These are phyloP conservation scores for Acer negundo DNA, from an alignment of 345 rosid species.

Conservation along the genomic window DNA sequence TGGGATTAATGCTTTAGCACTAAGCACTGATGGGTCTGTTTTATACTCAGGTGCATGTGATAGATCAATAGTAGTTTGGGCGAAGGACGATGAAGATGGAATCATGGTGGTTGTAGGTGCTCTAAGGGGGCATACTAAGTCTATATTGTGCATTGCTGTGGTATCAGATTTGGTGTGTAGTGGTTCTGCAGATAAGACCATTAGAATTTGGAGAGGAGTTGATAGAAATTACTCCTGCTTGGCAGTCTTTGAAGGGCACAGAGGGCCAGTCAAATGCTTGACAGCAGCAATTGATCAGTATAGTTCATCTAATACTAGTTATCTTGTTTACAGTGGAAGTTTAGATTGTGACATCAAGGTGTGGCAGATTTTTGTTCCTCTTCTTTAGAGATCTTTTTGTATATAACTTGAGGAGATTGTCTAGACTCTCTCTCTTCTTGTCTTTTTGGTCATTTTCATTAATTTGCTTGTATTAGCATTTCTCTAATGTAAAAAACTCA, in stretches of 20 bases:
- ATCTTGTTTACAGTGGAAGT: slow-evolving; percentile 74
- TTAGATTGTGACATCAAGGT: slow-evolving; percentile 85
- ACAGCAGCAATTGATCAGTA: slow-evolving; percentile 48
- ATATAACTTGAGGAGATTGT: not conserved
- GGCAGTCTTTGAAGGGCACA: slow-evolving; percentile 74
- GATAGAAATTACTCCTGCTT: slow-evolving; percentile 52
- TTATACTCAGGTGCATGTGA: slow-evolving; percentile 77
- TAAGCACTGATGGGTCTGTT: slow-evolving; percentile 53
- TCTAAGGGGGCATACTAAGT: slow-evolving; percentile 72
- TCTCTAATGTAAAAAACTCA: not conserved
- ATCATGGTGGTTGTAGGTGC: slow-evolving; percentile 52
- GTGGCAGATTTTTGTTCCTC: slow-evolving; percentile 63
- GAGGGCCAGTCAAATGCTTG: slow-evolving; percentile 89
- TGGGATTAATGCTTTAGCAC: slow-evolving; percentile 77
- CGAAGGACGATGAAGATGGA: slow-evolving; percentile 41
- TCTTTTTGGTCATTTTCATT: not conserved
- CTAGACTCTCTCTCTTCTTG: not conserved
- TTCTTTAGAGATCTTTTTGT: slow-evolving; percentile 17
- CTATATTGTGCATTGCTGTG: slow-evolving; percentile 65
- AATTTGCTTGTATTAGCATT: not conserved
- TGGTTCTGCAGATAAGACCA: slow-evolving; percentile 83
- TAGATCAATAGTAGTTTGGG: slow-evolving; percentile 75
- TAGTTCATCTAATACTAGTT: slow-evolving; percentile 34
- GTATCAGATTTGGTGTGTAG: slow-evolving; percentile 68
- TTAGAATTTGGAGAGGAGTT: slow-evolving; percentile 68